Evolutionary conservation across 768 basidiomycete genomes (phyloP), one percentile per base, ranked within the genome.

Genomic region (Dentipellis fragilis): DNA sequence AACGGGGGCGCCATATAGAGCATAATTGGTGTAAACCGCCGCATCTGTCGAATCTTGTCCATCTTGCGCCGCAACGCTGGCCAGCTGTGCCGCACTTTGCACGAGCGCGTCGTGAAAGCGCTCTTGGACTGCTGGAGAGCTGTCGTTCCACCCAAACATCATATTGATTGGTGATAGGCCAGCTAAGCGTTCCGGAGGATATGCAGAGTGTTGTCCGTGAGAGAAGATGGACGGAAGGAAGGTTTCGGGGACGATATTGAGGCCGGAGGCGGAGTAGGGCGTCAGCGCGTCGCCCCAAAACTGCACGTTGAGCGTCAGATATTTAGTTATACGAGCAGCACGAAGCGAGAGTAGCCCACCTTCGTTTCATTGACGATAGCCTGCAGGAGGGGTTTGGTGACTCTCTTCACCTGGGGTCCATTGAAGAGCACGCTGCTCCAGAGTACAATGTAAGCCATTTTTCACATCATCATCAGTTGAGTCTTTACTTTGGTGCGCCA

Each of bases 21-120:
- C 83, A 58, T 85, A 84, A 64, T 88, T 87, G 34, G 73, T 71
- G 63, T 87, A 86, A 50, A 75, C 56, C 2, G 29, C 29, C 6
- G 29, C 29, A 29, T 29, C 29, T 29, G 29, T 29, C 29, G 29
- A 3, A 29, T 3, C 29, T 29, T 29, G 29, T 29, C 29, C 29
- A 29, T 29, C 29, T 29, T 76, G 61, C 3, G 72, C 74, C n/a
- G 68, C 62, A 4, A 71, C 59, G 1, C 73, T 74, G 11, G 74
- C 69, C 29, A 68, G 58, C n/a, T 62, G 67, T 46, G 84, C 69
- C 10, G 68, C 68, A 1, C 62, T 69, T 1, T 73, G 69, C 54
- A 74, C 77, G 34, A 72, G 67, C 8, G 78, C 75, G 19, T 70
- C 51, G 14, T 75, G 63, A 51, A 83, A 72, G 35, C 62, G 54